A percentile compares a stretch with the other conserved stretches of the same genome.
Conservation (phyloP, 345 rosid genomes). For the Eucalyptus polyanthemos region DNA sequence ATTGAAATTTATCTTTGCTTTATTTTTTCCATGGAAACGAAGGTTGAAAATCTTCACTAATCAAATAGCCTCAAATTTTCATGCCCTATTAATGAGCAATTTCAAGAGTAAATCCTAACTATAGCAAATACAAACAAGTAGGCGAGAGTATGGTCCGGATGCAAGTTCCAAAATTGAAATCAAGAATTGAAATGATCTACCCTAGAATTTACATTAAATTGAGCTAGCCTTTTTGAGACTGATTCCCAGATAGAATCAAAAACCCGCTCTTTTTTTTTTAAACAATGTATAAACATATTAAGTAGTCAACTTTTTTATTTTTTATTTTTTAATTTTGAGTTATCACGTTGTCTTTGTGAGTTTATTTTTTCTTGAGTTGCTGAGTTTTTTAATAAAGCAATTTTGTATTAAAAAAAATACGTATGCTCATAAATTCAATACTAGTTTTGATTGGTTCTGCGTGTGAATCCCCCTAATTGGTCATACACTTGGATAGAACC, state of each 20-base stretch:
- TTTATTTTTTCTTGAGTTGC: background rate
- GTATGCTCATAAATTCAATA: background rate
- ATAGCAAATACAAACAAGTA: background rate
- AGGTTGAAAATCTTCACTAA: background rate
- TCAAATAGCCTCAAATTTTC: background rate
- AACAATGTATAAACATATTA: too few species aligned
- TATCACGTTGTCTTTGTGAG: background rate
- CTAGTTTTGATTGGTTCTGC: background rate
- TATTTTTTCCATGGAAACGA: background rate
- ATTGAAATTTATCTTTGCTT: background rate
- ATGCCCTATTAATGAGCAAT: background rate
- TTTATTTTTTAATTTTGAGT: background rate
- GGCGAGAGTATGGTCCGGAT: background rate
- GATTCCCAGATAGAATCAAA: background rate
- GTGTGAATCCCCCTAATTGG: background rate
- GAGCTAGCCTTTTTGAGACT: background rate
- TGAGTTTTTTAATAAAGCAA: background rate
- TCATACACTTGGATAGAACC: background rate
- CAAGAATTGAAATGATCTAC: background rate
- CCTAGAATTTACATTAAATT: background rate
- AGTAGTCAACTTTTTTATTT: background rate
- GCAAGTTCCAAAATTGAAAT: background rate
- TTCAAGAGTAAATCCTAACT: background rate
- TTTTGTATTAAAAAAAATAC: background rate
- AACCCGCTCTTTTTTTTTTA: background rate